These are phyloP conservation scores for Cryptococcus depauperatus DNA, from an alignment of 1,284 basidiomycete species.

Conservation along the genomic window DNA sequence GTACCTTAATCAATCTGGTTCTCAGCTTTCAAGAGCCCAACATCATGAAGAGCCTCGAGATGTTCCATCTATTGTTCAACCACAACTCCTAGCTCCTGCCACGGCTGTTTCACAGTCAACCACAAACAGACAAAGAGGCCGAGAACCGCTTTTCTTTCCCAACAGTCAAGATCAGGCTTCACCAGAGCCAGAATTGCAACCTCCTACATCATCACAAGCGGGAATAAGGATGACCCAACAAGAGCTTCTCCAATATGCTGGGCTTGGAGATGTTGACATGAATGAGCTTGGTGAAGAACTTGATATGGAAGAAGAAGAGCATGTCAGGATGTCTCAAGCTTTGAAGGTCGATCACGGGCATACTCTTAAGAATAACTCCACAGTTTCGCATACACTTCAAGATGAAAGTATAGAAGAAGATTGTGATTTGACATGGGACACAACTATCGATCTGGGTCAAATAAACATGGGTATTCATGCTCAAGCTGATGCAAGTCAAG, in stretches of 20 bases:
- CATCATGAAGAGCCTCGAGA: not conserved
- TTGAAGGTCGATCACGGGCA: not conserved
- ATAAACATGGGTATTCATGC: no score
- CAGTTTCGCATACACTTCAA: not conserved
- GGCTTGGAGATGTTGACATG: slow-evolving; percentile 21
- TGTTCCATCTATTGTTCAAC: no score
- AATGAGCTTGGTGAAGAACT: slow-evolving; percentile 21
- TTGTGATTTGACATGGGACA: slow-evolving; percentile 1
- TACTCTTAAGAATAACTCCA: not conserved
- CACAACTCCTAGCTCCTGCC: not conserved
- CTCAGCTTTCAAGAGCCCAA: not conserved
- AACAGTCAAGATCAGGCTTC: slow-evolving; percentile 5
- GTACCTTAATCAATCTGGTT: not conserved
- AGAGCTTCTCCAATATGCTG: slow-evolving; percentile 25
- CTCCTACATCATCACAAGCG: not conserved
- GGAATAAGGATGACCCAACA: slow-evolving; percentile 20
- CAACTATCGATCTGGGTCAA: slow-evolving; percentile 6
- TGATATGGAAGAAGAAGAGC: slow-evolving; percentile 20
- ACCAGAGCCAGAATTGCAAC: not conserved
- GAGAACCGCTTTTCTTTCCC: slow-evolving; percentile 24
- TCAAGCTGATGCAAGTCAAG: no score
- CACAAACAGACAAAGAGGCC: not conserved
- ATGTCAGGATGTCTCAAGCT: not conserved
- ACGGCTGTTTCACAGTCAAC: not conserved
- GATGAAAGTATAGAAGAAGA: no score